These are phyloP conservation scores for Priceomyces fermenticarens DNA, from an alignment of 805 yeast genomes.

Conservation along the genomic window DNA sequence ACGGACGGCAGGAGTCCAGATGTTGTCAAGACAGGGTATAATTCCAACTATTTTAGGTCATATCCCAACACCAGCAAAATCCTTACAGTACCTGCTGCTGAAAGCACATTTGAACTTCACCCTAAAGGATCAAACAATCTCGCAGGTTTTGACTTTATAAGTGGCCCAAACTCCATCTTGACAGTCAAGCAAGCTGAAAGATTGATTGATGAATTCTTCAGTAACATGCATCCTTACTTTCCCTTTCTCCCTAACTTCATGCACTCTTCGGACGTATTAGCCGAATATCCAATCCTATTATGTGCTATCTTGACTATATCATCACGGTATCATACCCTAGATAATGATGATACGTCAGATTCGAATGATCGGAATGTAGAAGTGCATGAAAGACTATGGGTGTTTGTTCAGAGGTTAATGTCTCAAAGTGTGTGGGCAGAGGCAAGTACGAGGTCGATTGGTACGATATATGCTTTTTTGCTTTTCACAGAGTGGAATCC, in stretches of 20 bases:
- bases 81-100: conserved; percentile 40
- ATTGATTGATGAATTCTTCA: conserved; percentile 60
- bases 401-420: conserved; percentile 73
- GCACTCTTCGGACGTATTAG: conserved; percentile 61
- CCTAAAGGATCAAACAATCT: conserved; percentile 48
- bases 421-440: conserved; percentile 94
- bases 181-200: conserved; percentile 60
- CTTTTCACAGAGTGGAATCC: conserved; percentile 95
- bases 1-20: not conserved
- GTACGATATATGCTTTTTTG: conserved; percentile 80
- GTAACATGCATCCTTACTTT: conserved; percentile 83
- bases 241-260: conserved; percentile 80
- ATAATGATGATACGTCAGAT: conserved; percentile 26
- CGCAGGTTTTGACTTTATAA: conserved; percentile 64
- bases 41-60: no score
- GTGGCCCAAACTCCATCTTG: conserved; percentile 50
- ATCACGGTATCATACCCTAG: conserved; percentile 68
- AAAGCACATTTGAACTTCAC: conserved; percentile 38
- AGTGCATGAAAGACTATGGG: conserved; percentile 80
- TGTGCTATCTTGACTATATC: conserved; percentile 81
- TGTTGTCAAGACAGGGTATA: no score
- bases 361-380: conserved; percentile 50
- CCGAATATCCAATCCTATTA: conserved; percentile 76
- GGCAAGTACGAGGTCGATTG: conserved; percentile 81
- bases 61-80: not conserved